phyloP scores from a whole-genome alignment of 306 rosid genomes.

The Inga oerstediana region DNA sequence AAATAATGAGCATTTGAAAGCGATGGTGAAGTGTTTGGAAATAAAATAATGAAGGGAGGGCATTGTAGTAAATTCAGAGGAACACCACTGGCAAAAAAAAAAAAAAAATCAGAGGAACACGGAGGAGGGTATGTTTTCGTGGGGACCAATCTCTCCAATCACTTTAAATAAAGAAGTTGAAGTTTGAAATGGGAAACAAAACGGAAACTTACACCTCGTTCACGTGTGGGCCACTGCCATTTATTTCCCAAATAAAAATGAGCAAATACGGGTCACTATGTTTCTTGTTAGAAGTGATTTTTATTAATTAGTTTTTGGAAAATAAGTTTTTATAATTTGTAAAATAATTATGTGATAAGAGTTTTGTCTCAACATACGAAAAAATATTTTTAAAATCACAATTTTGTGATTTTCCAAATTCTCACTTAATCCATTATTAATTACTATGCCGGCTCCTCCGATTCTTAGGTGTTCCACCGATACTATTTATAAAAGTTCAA shows the following conservation, averaged over 20 bases:
- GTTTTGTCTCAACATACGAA: too few species aligned
- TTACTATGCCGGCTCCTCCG: too few species aligned
- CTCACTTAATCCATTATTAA: too few species aligned
- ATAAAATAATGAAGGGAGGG: not conserved
- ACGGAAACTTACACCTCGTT: not conserved
- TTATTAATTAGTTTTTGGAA: too few species aligned
- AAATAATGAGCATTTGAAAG: not conserved
- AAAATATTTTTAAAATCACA: too few species aligned
- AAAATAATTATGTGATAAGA: too few species aligned
- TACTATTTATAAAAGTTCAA: too few species aligned
- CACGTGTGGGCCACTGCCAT: not conserved
- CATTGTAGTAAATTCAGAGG: constrained; percentile 1
- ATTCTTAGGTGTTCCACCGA: too few species aligned
- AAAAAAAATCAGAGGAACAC: not conserved
- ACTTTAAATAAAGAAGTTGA: constrained; percentile 2
- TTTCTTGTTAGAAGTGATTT: too few species aligned
- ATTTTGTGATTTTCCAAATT: too few species aligned
- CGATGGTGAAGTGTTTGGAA: not conserved
- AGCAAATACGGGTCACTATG: too few species aligned
- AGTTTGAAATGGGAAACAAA: not conserved
- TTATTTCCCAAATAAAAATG: not conserved
- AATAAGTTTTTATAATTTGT: too few species aligned
- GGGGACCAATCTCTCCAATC: constrained; percentile 14
- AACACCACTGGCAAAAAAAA: not conserved
- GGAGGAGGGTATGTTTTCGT: not conserved